Evolutionary conservation across 2,329 filamentous ascomycete genomes (phyloP), one percentile per base, ranked within the genome.

Genomic region (Cladosporium sphaerospermum): DNA sequence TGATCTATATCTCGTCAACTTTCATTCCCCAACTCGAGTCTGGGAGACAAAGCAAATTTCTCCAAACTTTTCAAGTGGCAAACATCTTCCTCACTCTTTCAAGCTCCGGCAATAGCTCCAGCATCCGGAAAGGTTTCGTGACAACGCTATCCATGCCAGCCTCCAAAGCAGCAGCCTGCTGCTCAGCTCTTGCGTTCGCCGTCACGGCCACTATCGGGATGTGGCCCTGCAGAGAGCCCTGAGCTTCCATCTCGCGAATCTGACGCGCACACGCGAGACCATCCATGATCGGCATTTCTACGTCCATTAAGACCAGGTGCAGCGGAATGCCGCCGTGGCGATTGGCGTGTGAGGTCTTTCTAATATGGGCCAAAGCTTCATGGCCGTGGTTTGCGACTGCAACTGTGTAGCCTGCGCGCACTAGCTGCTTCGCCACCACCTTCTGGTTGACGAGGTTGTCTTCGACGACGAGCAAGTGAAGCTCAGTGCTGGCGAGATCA

Each of bases 261-360:
- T 73, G 78, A 39, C 77, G 75, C 8, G 85, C 81, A 56, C 86
- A 88, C 4, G 83, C 83, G 66, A 86, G 80, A 32, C 87, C 87
- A 61, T 89, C 84, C 87, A 90, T 89, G 41, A 89, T 77, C 0
- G 87, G 87, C 86, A 90, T 89, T 63, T 89, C 86, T 32, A 89
- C 75, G 63, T 90, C 86, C 86, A 90, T 89, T 3, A 89, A 68
- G 11, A 89, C 82, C 40, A 88, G 44, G 7, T 50, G 40, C 1
- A 61, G 34, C 0, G 55, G 58, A 9, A 57, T 58, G 8, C 48
- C 48, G 3, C 28, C 16, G 6, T 2, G 28, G 8, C 40, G 40
- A 31, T 43, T 31, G 13, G 40, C 40, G 36, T 14, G 16, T 6
- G 6, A 8, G 10, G 36, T 28, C n/a, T 44, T 51, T 6, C 32